Evolutionary conservation across 106 monocot species (phyloP), one percentile per base, ranked within the genome.

Genomic region (Iris macrosiphon): DNA sequence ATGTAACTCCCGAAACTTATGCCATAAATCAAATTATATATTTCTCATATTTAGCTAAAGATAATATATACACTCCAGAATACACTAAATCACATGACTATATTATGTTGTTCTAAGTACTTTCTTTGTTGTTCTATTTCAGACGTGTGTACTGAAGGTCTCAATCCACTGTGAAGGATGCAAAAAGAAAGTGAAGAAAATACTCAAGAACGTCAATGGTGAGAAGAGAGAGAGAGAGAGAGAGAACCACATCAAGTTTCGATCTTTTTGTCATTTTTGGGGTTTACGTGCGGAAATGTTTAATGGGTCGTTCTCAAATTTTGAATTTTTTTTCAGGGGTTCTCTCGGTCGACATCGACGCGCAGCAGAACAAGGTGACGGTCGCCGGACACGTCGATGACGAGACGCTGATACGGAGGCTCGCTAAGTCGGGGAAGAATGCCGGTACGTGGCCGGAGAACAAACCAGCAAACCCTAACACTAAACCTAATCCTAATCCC

Each of bases 401-500:
- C 16, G 76, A 85, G 9, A 62, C 64, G 19, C 70, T 95, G 13
- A 21, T 95, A 28, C 76, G 52, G 55, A 85, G 64, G 62, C 68
- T 95, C 4, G 10, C 25, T 15, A 95, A 74, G 59, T 65, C 73
- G 7, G 68, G 72, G 1, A 95, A 89, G 71, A 79, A 82, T 47
- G 85, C 82, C 1, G 75, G 75, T 65, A 31, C 76, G 14, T 80
- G 69, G 80, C n/a, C n/a, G n/a, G n/a, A n/a, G n/a, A n/a, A n/a
- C n/a, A n/a, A n/a, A n/a, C n/a, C n/a, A n/a, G n/a, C n/a, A n/a
- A n/a, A n/a, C n/a, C n/a, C n/a, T n/a, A n/a, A n/a, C n/a, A n/a
- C n/a, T n/a, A n/a, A n/a, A n/a, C n/a, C n/a, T n/a, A n/a, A n/a
- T n/a, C n/a, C n/a, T n/a, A n/a, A n/a, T n/a, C n/a, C n/a, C n/a